Percentiles rank a stretch among this genome's conserved stretches.
These are phyloP conservation scores for Cystobasidiaceae sp. DNA, from an alignment of 1,284 basidiomycete genomes.

Conservation along the genomic window DNA sequence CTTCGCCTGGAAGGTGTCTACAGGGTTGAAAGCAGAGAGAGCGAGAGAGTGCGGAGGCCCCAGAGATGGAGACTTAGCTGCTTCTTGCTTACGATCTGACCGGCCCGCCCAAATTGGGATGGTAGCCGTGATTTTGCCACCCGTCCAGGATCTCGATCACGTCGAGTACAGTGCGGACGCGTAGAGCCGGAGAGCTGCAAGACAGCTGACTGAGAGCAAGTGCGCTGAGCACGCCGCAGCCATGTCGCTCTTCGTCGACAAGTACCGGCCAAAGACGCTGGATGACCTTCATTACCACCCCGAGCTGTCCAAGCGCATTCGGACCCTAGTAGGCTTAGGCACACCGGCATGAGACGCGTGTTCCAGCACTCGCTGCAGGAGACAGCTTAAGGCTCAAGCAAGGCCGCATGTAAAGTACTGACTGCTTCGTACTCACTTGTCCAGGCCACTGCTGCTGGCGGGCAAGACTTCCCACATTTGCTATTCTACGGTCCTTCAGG, in stretches of 20 bases:
- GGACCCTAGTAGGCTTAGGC: slow-evolving; percentile 63
- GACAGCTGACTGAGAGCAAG: background rate
- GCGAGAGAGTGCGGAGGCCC: background rate
- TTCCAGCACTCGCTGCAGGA: background rate
- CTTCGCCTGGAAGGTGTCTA: background rate
- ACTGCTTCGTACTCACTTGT: too few relatives aligned
- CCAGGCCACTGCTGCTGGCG: slow-evolving; percentile 25
- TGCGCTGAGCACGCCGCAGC: too few relatives aligned
- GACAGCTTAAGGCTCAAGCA: background rate
- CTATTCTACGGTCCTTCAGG: slow-evolving; percentile 97
- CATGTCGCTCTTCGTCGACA: slow-evolving; percentile 40
- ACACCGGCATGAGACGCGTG: too few relatives aligned
- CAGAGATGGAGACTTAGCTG: too few relatives aligned
- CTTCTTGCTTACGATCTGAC: background rate
- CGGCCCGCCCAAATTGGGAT: too few relatives aligned
- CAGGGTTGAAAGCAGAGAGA: background rate
- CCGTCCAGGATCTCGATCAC: too few relatives aligned
- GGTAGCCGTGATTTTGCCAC: too few relatives aligned
- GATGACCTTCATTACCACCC: slow-evolving; percentile 85
- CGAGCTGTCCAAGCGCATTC: slow-evolving; percentile 71
- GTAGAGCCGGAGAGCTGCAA: background rate
- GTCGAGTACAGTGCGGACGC: too few relatives aligned
- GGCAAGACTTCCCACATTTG: slow-evolving; percentile 85
- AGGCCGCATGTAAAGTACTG: background rate
- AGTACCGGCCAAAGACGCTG: slow-evolving; percentile 83